Evolutionary conservation across 2,329 filamentous ascomycete species (phyloP).

Genomic region (Monilinia aucupariae): DNA sequence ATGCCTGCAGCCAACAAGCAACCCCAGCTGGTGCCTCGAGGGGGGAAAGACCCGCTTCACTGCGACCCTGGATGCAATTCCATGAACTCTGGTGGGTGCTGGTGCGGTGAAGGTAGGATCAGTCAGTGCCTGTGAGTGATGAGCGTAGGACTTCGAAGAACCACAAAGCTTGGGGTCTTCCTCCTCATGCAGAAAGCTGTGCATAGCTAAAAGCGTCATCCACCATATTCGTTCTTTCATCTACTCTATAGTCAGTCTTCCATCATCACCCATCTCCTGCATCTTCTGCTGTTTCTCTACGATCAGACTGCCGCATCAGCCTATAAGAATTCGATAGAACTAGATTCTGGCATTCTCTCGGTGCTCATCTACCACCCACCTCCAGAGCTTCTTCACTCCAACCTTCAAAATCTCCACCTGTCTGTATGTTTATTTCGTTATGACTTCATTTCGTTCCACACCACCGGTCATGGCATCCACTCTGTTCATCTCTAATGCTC

Average conservation of each 20-base stretch:
- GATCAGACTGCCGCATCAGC: constrained; percentile 14
- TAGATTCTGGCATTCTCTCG: constrained; percentile 4
- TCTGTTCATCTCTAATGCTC: constrained; percentile 23
- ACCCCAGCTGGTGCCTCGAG: constrained; percentile 21
- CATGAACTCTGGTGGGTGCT: constrained; percentile 23
- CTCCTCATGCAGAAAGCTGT: constrained; percentile 21
- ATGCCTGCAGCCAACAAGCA: constrained; percentile 24
- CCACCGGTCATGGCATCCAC: constrained; percentile 24
- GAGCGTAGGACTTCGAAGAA: constrained; percentile 26
- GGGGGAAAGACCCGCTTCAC: constrained; percentile 24
- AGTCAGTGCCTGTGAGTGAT: constrained; percentile 29
- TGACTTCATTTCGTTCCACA: constrained; percentile 20
- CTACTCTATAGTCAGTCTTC: constrained; percentile 12
- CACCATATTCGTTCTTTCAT: constrained; percentile 22
- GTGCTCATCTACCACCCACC: constrained; percentile 28
- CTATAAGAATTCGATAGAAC: constrained; percentile 1
- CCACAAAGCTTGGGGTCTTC: constrained; percentile 18
- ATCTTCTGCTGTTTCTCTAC: constrained; percentile 8
- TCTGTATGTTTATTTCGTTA: constrained; percentile 22
- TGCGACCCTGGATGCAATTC: constrained; percentile 22
- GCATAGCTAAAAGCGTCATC: constrained; percentile 30
- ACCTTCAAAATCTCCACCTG: constrained; percentile 23
- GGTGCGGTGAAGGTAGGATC: constrained; percentile 22
- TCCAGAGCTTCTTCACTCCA: constrained; percentile 21
- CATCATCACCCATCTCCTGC: constrained; percentile 18